Percentiles rank a stretch among this genome's conserved stretches.
Evolutionary conservation across 1,284 basidiomycete genomes (phyloP).

Genomic region (Trametes pubescens): DNA sequence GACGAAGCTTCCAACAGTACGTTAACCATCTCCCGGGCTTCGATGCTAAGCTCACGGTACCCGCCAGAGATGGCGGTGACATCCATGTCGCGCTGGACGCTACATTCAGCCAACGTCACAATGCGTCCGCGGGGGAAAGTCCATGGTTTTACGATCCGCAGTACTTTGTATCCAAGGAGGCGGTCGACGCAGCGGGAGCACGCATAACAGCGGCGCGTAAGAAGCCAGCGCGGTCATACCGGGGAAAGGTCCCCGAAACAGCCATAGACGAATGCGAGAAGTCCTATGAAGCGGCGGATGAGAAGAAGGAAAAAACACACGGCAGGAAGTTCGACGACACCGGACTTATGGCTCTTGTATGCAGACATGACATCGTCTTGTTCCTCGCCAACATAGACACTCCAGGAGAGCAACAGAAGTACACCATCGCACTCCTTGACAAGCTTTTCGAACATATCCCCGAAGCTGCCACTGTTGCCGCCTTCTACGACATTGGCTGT

Average conservation of each 20-base stretch:
- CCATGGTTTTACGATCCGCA: conserved; percentile 40
- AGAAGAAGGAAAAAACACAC: conserved; percentile 39
- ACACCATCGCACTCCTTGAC: conserved; percentile 45
- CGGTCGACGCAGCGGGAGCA: conserved; percentile 40
- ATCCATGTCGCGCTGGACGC: conserved; percentile 43
- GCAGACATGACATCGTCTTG: conserved; percentile 48
- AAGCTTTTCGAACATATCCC: conserved; percentile 43
- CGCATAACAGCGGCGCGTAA: conserved; percentile 36
- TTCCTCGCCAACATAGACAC: conserved; percentile 51
- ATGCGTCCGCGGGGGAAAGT: conserved; percentile 36
- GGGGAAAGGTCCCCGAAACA: conserved; percentile 38
- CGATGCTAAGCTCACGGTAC: not conserved
- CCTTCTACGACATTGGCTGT: conserved; percentile 51
- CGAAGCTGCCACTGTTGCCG: conserved; percentile 39
- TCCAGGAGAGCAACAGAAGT: conserved; percentile 52
- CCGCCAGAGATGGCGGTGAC: conserved; percentile 15
- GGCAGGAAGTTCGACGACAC: conserved; percentile 41
- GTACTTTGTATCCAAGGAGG: conserved; percentile 41
- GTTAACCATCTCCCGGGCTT: conserved; percentile 2
- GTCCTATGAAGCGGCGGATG: conserved; percentile 46
- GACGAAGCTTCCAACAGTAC: conserved; percentile 33
- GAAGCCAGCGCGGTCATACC: conserved; percentile 15
- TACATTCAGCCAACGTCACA: conserved; percentile 45
- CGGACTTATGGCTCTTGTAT: conserved; percentile 46
- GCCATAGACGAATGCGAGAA: conserved; percentile 46